phyloP scores from a whole-genome alignment of 176 grass and related monocot genomes.

The Stipa capillata region DNA sequence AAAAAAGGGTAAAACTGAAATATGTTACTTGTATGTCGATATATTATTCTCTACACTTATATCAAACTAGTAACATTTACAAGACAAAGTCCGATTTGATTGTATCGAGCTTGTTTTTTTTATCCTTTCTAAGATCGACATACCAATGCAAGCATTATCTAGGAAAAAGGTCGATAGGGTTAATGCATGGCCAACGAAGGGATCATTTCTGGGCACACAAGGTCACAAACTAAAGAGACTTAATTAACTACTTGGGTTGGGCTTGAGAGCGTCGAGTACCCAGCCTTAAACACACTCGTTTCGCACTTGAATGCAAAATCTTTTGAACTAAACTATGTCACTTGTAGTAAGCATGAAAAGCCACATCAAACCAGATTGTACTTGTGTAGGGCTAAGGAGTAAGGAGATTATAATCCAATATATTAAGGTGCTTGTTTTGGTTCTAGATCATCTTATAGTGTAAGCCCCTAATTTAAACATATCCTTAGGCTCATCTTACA shows the following conservation, averaged over 20 bases:
- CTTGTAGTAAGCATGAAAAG: background rate
- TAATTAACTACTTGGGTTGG: too few relatives aligned
- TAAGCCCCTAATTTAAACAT: background rate
- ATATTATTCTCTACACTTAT: background rate
- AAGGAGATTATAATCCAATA: background rate
- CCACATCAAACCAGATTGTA: background rate
- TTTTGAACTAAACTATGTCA: too few relatives aligned
- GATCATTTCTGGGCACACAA: too few relatives aligned
- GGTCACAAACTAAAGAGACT: too few relatives aligned
- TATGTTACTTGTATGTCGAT: background rate
- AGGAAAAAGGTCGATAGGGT: too few relatives aligned
- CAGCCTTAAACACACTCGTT: too few relatives aligned
- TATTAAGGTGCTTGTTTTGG: background rate
- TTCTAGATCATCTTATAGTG: background rate
- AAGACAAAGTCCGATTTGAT: background rate
- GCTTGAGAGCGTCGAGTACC: too few relatives aligned
- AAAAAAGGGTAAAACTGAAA: background rate
- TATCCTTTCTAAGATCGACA: background rate
- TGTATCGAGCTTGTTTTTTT: background rate
- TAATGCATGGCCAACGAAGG: too few relatives aligned
- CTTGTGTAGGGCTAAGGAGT: background rate
- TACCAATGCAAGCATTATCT: too few relatives aligned
- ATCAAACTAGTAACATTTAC: background rate
- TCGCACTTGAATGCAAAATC: too few relatives aligned
- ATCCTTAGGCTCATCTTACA: background rate